Evolutionary conservation across 306 rosid genomes (phyloP), one percentile per base, ranked within the genome.

Genomic region (Gynostemma pentaphyllum): DNA sequence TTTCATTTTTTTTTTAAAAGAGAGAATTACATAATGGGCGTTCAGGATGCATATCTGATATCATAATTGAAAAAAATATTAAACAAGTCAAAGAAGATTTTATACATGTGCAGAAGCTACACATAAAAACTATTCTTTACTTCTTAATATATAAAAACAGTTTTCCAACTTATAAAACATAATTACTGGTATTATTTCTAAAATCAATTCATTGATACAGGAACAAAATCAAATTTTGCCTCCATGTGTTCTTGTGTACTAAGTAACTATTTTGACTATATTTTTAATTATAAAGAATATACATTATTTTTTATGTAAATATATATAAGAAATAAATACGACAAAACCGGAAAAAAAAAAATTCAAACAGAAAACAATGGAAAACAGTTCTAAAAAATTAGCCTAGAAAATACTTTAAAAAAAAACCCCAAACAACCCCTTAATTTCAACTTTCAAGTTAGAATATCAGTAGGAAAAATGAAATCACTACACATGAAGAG

Each of bases 341-440:
- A n/a, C n/a, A 36, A 34, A 45, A 57, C 64, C 34, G 64, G 36
- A 32, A 22, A 11, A 54, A 16, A 54, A 23, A n/a, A n/a, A n/a
- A n/a, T n/a, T n/a, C n/a, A n/a, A 57, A 57, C 34, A 18, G n/a
- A 18, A 19, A 56, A 57, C n/a, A 36, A 27, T 14, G 29, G 26
- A 34, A 3, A 56, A 57, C 5, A 28, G 27, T n/a, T 36, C 5
- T 11, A 32, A 26, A 34, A 57, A 4, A 10, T 42, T 59, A 59
- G 32, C 16, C 29, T 21, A 13, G 47, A 59, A 59, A 59, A 59
- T 36, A 15, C 36, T 59, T 57, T 59, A 64, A 68, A 48, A 29
- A 36, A 41, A 30, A n/a, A n/a, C n/a, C 64, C 40, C 68, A 56
- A 23, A 65, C 40, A 67, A 72, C 24, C 40, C 26, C 27, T 22